A percentile compares a stretch with the other conserved stretches of the same genome.
Conservation (phyloP, 768 basidiomycete genomes). For the Coprinellus micaceus region DNA sequence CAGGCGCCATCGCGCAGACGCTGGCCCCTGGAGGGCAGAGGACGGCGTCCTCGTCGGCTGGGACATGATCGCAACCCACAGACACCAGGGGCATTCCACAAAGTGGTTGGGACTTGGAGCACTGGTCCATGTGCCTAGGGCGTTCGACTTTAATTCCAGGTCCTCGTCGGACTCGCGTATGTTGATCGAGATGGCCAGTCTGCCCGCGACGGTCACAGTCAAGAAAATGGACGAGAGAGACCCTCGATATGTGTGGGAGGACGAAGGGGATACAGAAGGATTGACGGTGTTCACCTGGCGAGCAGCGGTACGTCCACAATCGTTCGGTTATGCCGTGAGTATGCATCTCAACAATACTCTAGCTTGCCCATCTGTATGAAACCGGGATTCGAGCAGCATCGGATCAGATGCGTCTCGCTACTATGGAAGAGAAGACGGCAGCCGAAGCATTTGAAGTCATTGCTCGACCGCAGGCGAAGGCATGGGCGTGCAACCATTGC, state of each 20-base stretch:
- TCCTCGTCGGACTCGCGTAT: background rate
- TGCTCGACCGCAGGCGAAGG: background rate
- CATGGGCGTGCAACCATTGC: constrained; percentile 4
- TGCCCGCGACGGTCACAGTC: background rate
- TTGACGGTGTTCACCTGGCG: background rate
- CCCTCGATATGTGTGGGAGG: background rate
- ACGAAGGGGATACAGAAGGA: background rate
- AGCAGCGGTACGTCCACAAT: background rate
- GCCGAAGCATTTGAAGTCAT: background rate
- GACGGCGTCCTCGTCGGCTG: background rate
- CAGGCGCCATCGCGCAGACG: no score
- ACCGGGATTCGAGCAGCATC: background rate
- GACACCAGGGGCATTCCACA: no score
- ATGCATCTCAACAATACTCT: background rate
- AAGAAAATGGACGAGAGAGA: background rate
- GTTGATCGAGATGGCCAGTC: background rate
- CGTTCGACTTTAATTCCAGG: background rate
- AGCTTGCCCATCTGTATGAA: background rate
- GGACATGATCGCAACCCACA: background rate
- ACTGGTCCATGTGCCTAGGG: background rate
- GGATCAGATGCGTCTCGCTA: background rate
- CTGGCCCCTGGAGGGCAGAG: background rate
- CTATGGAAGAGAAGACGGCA: background rate
- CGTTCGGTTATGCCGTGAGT: background rate
- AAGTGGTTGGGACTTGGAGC: background rate